Evolutionary conservation across 208 protist species (phyloP).

Genomic region (Leishmania amazonensis): DNA sequence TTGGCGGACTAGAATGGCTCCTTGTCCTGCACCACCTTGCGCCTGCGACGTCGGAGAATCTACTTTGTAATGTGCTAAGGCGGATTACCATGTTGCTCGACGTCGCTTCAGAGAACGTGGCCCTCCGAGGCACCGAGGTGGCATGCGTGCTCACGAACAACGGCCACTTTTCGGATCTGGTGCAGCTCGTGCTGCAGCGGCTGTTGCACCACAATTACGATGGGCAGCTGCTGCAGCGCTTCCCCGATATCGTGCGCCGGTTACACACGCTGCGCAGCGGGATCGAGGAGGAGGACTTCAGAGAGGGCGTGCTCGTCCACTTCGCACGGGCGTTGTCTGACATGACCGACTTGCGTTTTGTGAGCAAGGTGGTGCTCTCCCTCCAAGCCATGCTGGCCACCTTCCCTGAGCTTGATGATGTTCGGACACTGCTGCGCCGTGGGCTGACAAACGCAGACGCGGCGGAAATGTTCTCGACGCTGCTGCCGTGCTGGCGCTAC

Average conservation of each 20-base stretch:
- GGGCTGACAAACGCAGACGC: constrained; percentile 23
- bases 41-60: constrained; percentile 21
- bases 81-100: constrained; percentile 39
- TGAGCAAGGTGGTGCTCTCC: constrained; percentile 68
- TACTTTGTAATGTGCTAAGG: constrained; percentile 34
- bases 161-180: constrained; percentile 35
- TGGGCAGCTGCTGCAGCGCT: constrained; percentile 37
- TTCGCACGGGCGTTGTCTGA: constrained; percentile 24
- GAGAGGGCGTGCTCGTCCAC: constrained; percentile 21
- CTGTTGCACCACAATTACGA: constrained; percentile 17
- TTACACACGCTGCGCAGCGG: constrained; percentile 37
- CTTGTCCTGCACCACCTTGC: constrained; percentile 41
- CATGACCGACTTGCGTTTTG: constrained; percentile 53
- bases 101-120: constrained; percentile 44
- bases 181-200: constrained; percentile 25
- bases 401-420: constrained; percentile 78
- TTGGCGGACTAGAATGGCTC: constrained; percentile 67
- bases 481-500: constrained; percentile 90
- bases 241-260: constrained; percentile 51
- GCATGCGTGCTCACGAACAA: constrained; percentile 46
- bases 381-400: constrained; percentile 87
- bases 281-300: neutral
- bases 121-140: constrained; percentile 50
- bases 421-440: constrained; percentile 74
- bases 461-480: constrained; percentile 41